Evolutionary conservation across 495 filamentous ascomycete genomes (phyloP), one percentile per base, ranked within the genome.

Genomic region (Articulospora tetracladia): DNA sequence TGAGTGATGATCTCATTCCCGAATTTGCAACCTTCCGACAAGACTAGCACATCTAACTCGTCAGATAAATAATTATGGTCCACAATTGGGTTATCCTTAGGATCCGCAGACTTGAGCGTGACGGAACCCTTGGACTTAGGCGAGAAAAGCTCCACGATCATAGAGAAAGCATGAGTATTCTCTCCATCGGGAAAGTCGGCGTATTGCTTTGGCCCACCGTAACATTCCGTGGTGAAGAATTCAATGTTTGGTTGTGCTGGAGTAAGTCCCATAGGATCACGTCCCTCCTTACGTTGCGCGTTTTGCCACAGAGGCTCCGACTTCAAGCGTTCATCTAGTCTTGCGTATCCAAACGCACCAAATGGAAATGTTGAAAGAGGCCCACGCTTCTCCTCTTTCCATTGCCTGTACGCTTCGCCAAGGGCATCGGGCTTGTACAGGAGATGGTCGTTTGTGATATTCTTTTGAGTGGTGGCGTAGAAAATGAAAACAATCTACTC

Each of bases 1-100:
- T 76, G 69, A 69, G 74, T 79, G 26, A 81, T 75, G 59, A 85
- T 77, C 61, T 84, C 80, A 61, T 83, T 83, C 0, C 69, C 80
- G 57, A 77, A 78, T 15, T 70, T 70, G 58, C 77, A 80, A 0
- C 74, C 80, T 61, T 83, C 79, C 13, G 69, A 70, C 41, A 83
- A 57, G 11, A 83, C 72, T 27, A 78, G 57, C 28, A 80, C 7
- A 68, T 83, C 81, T 52, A 81, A 54, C 30, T 72, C 71, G 57
- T 83, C 73, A 17, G 70, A 66, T 10, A 83, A 66, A 47, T 79
- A 81, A 28, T 77, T 77, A 53, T 76, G 80, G 62, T 83, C 74
- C 7, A 79, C 72, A n/a, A 79, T 53, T 1, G 79, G 80, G 49
- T 74, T 75, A 55, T 86, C 83, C 25, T 77, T 76, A 20, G 83